These are phyloP conservation scores for Acacia concinna DNA, from an alignment of 331 rosid genomes.

Conservation along the genomic window DNA sequence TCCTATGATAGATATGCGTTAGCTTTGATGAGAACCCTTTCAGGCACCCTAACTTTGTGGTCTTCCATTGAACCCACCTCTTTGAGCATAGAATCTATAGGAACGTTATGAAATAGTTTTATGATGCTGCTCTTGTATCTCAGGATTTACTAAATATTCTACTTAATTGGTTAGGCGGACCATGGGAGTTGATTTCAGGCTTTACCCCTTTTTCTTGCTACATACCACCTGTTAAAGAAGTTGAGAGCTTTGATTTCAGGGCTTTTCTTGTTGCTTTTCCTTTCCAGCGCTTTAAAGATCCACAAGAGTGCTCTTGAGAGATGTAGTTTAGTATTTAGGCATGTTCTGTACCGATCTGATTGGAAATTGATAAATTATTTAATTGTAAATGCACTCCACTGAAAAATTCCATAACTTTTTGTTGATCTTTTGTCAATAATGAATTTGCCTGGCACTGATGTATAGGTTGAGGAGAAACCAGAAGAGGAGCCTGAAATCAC, in stretches of 20 bases:
- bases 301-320: not conserved
- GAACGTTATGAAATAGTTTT: not conserved
- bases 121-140: not conserved
- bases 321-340: not conserved
- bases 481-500: slow-evolving; percentile 78
- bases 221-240: not conserved
- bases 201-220: not conserved
- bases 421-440: not conserved
- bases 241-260: not conserved
- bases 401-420: not conserved
- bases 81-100: not conserved
- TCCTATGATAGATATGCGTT: not conserved
- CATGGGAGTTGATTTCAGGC: not conserved
- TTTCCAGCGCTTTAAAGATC: not conserved
- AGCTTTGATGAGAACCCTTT: slow-evolving; percentile 1
- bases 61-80: too few relatives aligned
- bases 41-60: too few relatives aligned
- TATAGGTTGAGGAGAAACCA: slow-evolving; percentile 56
- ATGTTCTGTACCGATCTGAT: not conserved
- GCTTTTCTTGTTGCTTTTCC: slow-evolving; percentile 3
- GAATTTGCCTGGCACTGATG: slow-evolving; percentile 18
- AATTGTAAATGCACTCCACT: not conserved
- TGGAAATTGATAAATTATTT: not conserved
- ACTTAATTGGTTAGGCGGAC: not conserved
- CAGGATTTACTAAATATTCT: not conserved